Conservation (phyloP, 495 filamentous ascomycete genomes). For the Chaetomium tenue region DNA sequence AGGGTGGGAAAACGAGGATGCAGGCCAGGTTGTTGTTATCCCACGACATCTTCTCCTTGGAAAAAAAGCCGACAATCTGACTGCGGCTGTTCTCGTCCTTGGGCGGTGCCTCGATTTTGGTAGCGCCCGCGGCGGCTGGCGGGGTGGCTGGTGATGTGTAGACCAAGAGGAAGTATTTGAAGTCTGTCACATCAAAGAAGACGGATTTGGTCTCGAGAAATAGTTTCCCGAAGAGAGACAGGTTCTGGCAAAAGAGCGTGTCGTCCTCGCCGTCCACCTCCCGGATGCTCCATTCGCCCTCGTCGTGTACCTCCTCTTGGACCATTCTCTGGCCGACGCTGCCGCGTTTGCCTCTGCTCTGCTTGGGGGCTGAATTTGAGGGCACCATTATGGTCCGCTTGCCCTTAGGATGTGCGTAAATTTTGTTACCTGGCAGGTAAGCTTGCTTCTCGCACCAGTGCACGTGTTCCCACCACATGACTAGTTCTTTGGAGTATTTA, state of each 20-base stretch:
- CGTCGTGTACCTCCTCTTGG: constrained; percentile 56
- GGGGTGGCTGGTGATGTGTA: constrained; percentile 48
- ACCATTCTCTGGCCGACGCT: constrained; percentile 51
- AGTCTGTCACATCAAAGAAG: constrained; percentile 93
- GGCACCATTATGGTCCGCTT: constrained; percentile 36
- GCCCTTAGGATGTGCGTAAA: constrained; percentile 51
- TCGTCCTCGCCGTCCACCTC: constrained; percentile 88
- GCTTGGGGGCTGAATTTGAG: constrained; percentile 38
- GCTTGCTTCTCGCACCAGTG: constrained; percentile 42
- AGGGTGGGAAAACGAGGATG: constrained; percentile 94
- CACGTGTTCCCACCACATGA: constrained; percentile 52
- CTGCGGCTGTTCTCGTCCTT: constrained; percentile 14
- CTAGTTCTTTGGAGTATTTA: constrained; percentile 76
- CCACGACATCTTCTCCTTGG: constrained; percentile 97
- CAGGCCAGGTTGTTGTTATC: constrained; percentile 98
- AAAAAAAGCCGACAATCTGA: constrained; percentile 91
- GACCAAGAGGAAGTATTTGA: constrained; percentile 90
- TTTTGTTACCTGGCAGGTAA: constrained; percentile 44
- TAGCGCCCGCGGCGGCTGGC: not conserved
- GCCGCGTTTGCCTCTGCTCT: constrained; percentile 42
- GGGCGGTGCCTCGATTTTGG: constrained; percentile 23
- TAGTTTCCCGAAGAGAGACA: constrained; percentile 95
- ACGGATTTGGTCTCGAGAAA: constrained; percentile 98
- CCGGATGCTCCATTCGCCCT: constrained; percentile 65
- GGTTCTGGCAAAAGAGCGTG: constrained; percentile 86